Conservation (phyloP, 345 rosid genomes). For the Viola odorata region DNA sequence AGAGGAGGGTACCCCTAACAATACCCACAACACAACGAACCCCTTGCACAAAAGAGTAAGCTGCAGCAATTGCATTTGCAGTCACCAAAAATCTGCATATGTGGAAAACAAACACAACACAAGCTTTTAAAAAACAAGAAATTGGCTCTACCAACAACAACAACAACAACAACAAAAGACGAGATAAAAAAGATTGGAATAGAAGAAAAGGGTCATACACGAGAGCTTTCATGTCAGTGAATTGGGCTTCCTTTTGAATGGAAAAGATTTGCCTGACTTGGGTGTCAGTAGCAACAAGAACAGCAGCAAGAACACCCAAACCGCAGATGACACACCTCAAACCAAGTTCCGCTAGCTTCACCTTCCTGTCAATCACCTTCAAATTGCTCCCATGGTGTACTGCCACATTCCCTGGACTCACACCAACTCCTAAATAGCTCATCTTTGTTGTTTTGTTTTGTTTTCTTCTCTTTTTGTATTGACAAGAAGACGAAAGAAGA, state of each 20-base stretch:
- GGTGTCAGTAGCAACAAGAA: conserved; percentile 65
- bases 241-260: conserved; percentile 63
- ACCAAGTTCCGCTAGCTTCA: conserved; percentile 64
- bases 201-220: conserved; percentile 45
- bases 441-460: conserved; percentile 17
- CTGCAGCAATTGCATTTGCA: conserved; percentile 64
- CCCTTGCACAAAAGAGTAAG: conserved; percentile 68
- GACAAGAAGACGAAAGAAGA: background rate
- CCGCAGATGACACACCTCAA: conserved; percentile 63
- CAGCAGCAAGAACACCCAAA: conserved; percentile 48
- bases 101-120: background rate
- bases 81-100: conserved; percentile 65
- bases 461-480: background rate
- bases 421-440: conserved; percentile 60
- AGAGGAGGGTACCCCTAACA: conserved; percentile 56
- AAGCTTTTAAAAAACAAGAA: background rate
- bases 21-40: conserved; percentile 63
- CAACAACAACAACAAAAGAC: background rate
- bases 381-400: conserved; percentile 42
- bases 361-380: conserved; percentile 61
- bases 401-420: conserved; percentile 58
- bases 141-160: background rate
- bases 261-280: conserved; percentile 70
- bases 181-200: background rate
- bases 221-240: conserved; percentile 89